Conservation (phyloP, 1,139 yeast genomes). For the Kodamaea fungicola region DNA sequence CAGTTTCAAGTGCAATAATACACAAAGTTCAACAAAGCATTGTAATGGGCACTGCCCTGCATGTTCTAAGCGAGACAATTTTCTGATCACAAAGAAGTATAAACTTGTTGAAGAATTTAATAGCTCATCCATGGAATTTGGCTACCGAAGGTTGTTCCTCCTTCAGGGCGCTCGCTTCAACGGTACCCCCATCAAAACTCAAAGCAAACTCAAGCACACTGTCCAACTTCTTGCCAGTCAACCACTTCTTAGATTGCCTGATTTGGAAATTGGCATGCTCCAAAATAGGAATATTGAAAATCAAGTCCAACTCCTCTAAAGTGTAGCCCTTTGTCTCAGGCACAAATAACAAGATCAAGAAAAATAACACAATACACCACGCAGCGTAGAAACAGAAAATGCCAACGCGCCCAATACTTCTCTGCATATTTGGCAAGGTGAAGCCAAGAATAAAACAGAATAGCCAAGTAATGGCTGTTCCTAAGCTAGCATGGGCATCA, state of each 20-base stretch:
- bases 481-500: constrained; percentile 6
- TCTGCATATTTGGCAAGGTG: constrained; percentile 6
- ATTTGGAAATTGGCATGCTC: constrained; percentile 8
- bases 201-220: constrained; percentile 5
- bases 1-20: too few species aligned
- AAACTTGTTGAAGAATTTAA: too few species aligned
- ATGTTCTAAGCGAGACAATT: too few species aligned
- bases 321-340: constrained; percentile 42
- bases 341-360: constrained; percentile 33
- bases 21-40: too few species aligned
- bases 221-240: not conserved
- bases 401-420: constrained; percentile 17
- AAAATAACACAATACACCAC: constrained; percentile 28
- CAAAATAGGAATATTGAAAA: constrained; percentile 9
- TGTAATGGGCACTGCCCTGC: too few species aligned
- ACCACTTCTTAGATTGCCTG: not conserved
- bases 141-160: too few species aligned
- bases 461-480: constrained; percentile 7
- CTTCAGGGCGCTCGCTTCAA: too few species aligned
- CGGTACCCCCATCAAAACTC: constrained; percentile 3
- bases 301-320: constrained; percentile 41
- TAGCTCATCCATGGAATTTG: too few species aligned
- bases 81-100: too few species aligned
- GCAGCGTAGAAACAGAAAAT: constrained; percentile 40
- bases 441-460: constrained; percentile 6